Evolutionary conservation across 768 basidiomycete species (phyloP).

Genomic region (Tulasnella calospora): DNA sequence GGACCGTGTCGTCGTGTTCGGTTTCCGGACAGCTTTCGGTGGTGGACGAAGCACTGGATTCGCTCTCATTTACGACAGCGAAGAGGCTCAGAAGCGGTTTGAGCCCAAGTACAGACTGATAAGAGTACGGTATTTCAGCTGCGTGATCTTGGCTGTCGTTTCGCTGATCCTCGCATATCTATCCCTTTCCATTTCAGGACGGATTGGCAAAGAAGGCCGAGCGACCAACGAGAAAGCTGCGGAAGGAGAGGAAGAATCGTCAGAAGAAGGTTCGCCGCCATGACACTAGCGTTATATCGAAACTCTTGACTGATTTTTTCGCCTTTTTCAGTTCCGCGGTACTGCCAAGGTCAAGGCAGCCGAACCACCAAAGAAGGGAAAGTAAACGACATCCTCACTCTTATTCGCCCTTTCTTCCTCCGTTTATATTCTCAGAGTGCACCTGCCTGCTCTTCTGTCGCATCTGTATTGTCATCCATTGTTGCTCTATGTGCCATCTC

Average conservation of each 20-base stretch:
- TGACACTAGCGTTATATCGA: neutral
- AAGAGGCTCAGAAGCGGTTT: slow-evolving; percentile 91
- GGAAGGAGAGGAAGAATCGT: slow-evolving; percentile 99
- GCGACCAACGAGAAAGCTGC: slow-evolving; percentile 90
- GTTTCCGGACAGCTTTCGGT: slow-evolving; percentile 94
- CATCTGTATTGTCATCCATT: slow-evolving; percentile 4
- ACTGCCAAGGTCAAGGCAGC: slow-evolving; percentile 93
- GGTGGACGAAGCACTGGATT: slow-evolving; percentile 97
- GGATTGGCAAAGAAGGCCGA: slow-evolving; percentile 73
- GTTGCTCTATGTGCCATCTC: slow-evolving; percentile 12
- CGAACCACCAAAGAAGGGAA: slow-evolving; percentile 74
- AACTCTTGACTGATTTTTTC: slow-evolving; percentile 29
- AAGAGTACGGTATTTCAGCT: slow-evolving; percentile 49
- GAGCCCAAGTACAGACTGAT: slow-evolving; percentile 95
- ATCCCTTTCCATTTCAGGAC: slow-evolving; percentile 43
- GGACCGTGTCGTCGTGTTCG: slow-evolving; percentile 85
- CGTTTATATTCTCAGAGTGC: slow-evolving; percentile 5
- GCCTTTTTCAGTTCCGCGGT: slow-evolving; percentile 68
- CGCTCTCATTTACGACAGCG: slow-evolving; percentile 94
- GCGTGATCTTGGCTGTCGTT: neutral
- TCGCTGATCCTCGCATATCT: neutral
- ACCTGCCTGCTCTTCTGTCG: neutral
- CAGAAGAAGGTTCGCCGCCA: slow-evolving; percentile 81
- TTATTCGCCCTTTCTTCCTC: neutral
- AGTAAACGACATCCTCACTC: slow-evolving; percentile 8